phyloP scores from a whole-genome alignment of 2,329 filamentous ascomycete species.

The Colletotrichum zoysiae region DNA sequence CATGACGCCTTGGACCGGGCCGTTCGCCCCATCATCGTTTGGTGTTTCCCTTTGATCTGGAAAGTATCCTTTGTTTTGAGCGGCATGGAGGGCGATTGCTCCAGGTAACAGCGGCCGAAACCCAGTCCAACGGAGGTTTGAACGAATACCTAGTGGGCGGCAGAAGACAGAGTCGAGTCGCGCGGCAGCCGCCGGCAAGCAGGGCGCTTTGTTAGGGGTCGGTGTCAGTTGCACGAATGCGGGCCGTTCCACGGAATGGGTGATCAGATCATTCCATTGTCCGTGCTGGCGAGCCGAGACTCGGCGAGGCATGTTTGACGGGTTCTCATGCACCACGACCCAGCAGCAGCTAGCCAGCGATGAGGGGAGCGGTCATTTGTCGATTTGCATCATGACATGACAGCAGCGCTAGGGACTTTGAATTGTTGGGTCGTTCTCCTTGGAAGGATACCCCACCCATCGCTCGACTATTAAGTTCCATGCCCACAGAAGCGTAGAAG shows the following conservation, averaged over 20 bases:
- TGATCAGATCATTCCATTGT: slow-evolving; percentile 23
- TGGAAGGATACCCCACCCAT: too few species aligned
- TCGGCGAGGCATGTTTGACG: slow-evolving; percentile 17
- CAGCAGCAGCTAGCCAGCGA: not conserved
- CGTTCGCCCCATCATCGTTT: slow-evolving; percentile 6
- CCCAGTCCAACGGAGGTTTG: not conserved
- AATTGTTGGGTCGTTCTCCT: too few species aligned
- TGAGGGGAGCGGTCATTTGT: not conserved
- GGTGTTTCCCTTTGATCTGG: slow-evolving; percentile 12
- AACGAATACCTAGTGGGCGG: not conserved
- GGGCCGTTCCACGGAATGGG: slow-evolving; percentile 39
- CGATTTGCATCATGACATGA: slow-evolving; percentile 1
- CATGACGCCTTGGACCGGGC: slow-evolving; percentile 27
- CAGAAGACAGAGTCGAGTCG: not conserved
- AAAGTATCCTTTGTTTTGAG: slow-evolving; percentile 23
- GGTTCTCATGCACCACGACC: not conserved
- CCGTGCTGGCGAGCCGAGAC: not conserved
- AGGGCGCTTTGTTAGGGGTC: slow-evolving; percentile 6
- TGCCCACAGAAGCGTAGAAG: not conserved
- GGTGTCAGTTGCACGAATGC: slow-evolving; percentile 23
- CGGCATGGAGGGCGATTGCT: slow-evolving; percentile 4
- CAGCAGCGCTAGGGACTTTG: too few species aligned
- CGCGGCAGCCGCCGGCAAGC: not conserved
- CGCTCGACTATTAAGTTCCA: not conserved
- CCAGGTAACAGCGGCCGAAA: slow-evolving; percentile 30